Percentiles rank a stretch among this genome's conserved stretches.
phyloP scores from a whole-genome alignment of 2,329 filamentous ascomycete genomes.

The Pseudogymnoascus sp. region DNA sequence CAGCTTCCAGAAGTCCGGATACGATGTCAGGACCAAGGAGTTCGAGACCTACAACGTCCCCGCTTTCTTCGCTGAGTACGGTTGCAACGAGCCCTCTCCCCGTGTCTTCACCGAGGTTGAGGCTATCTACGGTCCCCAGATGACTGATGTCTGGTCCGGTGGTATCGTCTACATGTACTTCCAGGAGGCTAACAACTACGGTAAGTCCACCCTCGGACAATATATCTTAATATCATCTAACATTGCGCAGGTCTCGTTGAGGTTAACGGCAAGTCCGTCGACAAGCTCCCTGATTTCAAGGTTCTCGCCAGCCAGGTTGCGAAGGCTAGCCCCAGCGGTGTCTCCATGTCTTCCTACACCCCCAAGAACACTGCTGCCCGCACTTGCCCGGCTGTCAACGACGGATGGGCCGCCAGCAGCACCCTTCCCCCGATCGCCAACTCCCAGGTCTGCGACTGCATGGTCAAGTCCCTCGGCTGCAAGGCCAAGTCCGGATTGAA shows the following conservation, averaged over 20 bases:
- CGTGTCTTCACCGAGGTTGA: conserved; percentile 81
- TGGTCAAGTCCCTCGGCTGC: conserved; percentile 68
- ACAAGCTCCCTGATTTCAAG: conserved; percentile 66
- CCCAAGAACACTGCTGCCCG: conserved; percentile 62
- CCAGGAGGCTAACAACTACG: conserved; percentile 84
- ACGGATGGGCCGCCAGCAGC: conserved; percentile 61
- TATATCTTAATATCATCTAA: conserved; percentile 22
- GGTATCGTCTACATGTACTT: conserved; percentile 99
- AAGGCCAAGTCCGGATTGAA: conserved; percentile 52
- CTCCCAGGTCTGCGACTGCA: conserved; percentile 73
- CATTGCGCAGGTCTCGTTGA: conserved; percentile 55
- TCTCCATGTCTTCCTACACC: conserved; percentile 60
- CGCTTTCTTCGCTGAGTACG: conserved; percentile 97
- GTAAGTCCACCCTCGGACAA: conserved; percentile 34
- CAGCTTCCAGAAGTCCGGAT: conserved; percentile 68
- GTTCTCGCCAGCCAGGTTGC: conserved; percentile 63
- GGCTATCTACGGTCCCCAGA: conserved; percentile 70
- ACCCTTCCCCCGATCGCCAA: conserved; percentile 78
- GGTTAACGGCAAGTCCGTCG: conserved; percentile 50
- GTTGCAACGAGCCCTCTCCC: conserved; percentile 67
- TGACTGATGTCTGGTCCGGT: conserved; percentile 84
- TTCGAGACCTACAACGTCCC: conserved; percentile 86
- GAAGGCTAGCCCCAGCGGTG: conserved; percentile 57
- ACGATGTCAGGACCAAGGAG: conserved; percentile 73
- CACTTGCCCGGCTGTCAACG: conserved; percentile 60